Percentiles rank a stretch among this genome's conserved stretches.
These are phyloP conservation scores for Flagelloscypha sp. DNA, from an alignment of 768 basidiomycete genomes.

Conservation along the genomic window DNA sequence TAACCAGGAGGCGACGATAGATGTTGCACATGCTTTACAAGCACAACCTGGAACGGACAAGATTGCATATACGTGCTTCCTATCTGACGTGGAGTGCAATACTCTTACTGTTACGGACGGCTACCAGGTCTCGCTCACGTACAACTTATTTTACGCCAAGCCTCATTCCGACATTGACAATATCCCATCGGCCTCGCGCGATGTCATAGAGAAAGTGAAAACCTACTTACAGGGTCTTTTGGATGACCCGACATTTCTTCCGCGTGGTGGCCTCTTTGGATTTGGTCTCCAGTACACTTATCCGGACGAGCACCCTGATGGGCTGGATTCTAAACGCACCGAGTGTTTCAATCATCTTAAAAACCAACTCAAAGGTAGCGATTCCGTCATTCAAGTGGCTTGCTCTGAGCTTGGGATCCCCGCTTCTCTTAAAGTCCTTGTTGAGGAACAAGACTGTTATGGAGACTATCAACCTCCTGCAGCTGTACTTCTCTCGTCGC, in stretches of 20 bases:
- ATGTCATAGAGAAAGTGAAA: constrained; percentile 11
- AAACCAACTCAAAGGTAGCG: constrained; percentile 20
- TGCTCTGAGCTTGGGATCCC: constrained; percentile 13
- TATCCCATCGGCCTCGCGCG: constrained; percentile 1
- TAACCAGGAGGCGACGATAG: constrained; percentile 27
- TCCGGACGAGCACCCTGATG: constrained; percentile 13
- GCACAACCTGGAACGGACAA: constrained; percentile 14
- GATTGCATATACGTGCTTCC: constrained; percentile 33
- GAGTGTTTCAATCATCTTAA: too few species aligned
- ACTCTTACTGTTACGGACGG: constrained; percentile 31
- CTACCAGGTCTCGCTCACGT: constrained; percentile 33
- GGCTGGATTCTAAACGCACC: too few species aligned
- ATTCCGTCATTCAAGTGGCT: constrained; percentile 17
- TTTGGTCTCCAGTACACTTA: constrained; percentile 33
- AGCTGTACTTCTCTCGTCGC: too few species aligned
- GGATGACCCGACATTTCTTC: constrained; percentile 23
- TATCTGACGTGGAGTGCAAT: constrained; percentile 36
- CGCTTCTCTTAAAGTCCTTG: constrained; percentile 14
- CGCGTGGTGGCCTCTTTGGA: constrained; percentile 29
- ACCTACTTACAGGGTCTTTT: constrained; percentile 24
- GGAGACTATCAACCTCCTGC: too few species aligned
- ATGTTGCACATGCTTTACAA: constrained; percentile 20
- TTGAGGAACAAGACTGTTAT: too few species aligned
- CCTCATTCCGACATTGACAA: background rate
- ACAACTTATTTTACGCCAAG: constrained; percentile 25